A percentile compares a stretch with the other conserved stretches of the same genome.
Evolutionary conservation across 805 yeast genomes (phyloP).

Genomic region (Yarrowia alimentaria): DNA sequence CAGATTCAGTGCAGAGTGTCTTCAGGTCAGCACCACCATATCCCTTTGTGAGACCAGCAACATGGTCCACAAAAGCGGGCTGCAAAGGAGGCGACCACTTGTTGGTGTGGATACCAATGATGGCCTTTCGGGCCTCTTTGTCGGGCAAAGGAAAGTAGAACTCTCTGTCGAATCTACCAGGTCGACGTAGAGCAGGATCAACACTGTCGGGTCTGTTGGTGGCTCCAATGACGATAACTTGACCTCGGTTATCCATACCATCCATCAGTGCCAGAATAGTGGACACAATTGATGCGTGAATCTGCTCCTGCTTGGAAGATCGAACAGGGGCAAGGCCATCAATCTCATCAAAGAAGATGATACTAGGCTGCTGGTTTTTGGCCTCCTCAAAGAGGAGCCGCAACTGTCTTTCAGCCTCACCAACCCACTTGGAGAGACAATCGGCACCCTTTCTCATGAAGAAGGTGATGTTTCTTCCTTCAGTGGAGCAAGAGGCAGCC

Average conservation of each 20-base stretch:
- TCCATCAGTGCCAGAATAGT: conserved; percentile 95
- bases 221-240: conserved; percentile 96
- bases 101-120: conserved; percentile 78
- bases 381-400: conserved; percentile 93
- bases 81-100: conserved; percentile 81
- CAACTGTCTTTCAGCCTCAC: conserved; percentile 95
- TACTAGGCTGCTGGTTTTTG: conserved; percentile 89
- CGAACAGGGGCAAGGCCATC: conserved; percentile 98
- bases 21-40: conserved; percentile 97
- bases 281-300: conserved; percentile 95
- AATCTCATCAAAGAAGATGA: conserved; percentile 95
- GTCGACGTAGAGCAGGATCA: conserved; percentile 96
- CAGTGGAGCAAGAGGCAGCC: conserved; percentile 90
- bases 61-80: conserved; percentile 54
- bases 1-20: conserved; percentile 94
- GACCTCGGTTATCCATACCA: conserved; percentile 98
- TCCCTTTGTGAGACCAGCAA: conserved; percentile 85
- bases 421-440: conserved; percentile 96
- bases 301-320: conserved; percentile 96
- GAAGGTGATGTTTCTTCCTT: conserved; percentile 82
- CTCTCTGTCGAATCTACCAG: conserved; percentile 96
- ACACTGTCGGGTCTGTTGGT: conserved; percentile 97
- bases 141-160: conserved; percentile 95
- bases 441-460: conserved; percentile 99
- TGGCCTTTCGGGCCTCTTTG: conserved; percentile 69